phyloP scores from a whole-genome alignment of 2,329 filamentous ascomycete species.

The Colletotrichum zoysiae region DNA sequence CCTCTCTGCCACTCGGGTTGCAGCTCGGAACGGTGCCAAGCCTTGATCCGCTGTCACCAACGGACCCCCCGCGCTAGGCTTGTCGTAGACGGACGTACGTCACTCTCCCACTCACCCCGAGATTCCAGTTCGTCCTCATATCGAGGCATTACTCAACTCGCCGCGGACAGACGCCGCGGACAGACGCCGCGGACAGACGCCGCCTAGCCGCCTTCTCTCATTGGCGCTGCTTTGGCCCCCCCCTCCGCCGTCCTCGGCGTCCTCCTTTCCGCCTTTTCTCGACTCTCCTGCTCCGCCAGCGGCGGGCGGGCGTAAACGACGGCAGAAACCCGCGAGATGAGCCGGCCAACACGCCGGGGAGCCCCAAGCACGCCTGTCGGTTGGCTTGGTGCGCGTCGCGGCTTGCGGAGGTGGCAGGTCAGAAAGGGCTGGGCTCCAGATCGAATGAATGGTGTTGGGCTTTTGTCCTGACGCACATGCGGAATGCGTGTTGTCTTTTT shows the following conservation, averaged over 20 bases:
- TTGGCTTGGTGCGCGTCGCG: slow-evolving; percentile 6
- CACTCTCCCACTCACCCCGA: slow-evolving; percentile 25
- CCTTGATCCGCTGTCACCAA: neutral
- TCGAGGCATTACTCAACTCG: slow-evolving; percentile 1
- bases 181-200: neutral
- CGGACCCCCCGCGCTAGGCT: neutral
- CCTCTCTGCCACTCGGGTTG: neutral
- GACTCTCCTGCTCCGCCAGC: neutral
- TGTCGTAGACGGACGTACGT: slow-evolving; percentile 2
- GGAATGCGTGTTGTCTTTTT: slow-evolving; percentile 6
- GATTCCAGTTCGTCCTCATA: slow-evolving; percentile 21
- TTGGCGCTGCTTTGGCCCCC: neutral
- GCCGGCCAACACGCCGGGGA: slow-evolving; percentile 3
- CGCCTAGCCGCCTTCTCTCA: neutral
- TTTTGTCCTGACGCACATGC: neutral
- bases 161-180: slow-evolving; percentile 2
- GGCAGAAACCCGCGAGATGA: slow-evolving; percentile 33
- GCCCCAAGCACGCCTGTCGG: neutral
- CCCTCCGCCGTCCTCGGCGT: neutral
- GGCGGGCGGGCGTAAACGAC: slow-evolving; percentile 5
- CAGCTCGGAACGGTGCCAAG: slow-evolving; percentile 23
- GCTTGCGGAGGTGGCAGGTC: slow-evolving; percentile 3
- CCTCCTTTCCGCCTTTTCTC: neutral
- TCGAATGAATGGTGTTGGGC: neutral
- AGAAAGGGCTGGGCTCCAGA: neutral